Percentiles rank a stretch among this genome's conserved stretches.
Conservation (phyloP, 257 asterid genomes). For the Capsicum chinense region DNA sequence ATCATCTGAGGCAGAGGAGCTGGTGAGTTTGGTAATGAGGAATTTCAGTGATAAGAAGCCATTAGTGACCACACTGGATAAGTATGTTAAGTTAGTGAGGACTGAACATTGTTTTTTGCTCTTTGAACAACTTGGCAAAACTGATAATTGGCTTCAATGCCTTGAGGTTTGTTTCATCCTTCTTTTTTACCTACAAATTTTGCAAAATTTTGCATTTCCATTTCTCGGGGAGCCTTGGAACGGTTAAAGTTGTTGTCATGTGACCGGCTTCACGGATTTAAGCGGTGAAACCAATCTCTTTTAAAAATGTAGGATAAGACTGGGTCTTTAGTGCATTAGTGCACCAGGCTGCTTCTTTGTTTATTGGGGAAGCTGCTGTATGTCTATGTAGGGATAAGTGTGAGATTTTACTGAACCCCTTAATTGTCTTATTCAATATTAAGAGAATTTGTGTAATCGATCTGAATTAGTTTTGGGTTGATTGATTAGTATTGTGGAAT, state of each 20-base stretch:
- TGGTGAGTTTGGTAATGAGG: slow-evolving; percentile 65
- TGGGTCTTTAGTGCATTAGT: too few species aligned
- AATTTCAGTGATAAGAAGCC: slow-evolving; percentile 66
- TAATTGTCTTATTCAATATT: not conserved
- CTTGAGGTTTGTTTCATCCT: slow-evolving; percentile 63
- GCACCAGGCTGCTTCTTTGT: too few species aligned
- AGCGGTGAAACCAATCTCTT: too few species aligned
- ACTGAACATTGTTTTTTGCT: slow-evolving; percentile 89
- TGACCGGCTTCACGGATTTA: too few species aligned
- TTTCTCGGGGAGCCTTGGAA: not conserved
- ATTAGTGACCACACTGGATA: slow-evolving; percentile 57
- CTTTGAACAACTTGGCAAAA: slow-evolving; percentile 88
- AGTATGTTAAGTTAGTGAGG: slow-evolving; percentile 72
- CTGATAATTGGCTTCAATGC: slow-evolving; percentile 87
- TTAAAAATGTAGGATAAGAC: too few species aligned
- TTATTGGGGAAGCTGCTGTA: too few species aligned
- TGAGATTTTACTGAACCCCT: not conserved
- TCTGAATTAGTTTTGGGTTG: not conserved
- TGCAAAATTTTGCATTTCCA: not conserved
- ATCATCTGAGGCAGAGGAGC: slow-evolving; percentile 63
- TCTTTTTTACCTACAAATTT: not conserved
- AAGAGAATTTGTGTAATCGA: not conserved
- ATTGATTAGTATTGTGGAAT: not conserved
- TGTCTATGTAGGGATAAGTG: not conserved
- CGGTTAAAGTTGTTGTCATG: not conserved